Conservation (phyloP, 2,329 filamentous ascomycete genomes). For the Calonectria pseudoturangicola region DNA sequence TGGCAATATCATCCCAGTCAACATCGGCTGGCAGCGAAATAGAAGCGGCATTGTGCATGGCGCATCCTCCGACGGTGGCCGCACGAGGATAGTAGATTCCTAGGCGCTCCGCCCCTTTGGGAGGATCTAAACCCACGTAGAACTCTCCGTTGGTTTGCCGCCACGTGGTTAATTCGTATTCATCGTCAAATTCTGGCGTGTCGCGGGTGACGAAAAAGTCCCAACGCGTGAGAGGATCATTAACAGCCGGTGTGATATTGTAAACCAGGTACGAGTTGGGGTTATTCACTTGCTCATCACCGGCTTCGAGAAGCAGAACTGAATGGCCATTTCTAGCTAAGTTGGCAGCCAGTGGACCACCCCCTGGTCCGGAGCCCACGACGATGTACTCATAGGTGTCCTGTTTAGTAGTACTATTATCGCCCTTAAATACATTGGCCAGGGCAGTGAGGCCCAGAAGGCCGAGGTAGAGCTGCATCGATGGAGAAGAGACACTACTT, state of each 20-base stretch:
- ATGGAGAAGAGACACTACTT: too few species aligned
- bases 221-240: neutral
- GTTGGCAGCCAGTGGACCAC: constrained; percentile 3
- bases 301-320: constrained; percentile 2
- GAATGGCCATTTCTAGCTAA: neutral
- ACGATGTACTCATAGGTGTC: constrained; percentile 11
- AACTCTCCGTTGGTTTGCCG: neutral
- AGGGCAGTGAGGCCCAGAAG: too few species aligned
- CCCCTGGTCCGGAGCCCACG: neutral
- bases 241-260: neutral
- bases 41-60: neutral
- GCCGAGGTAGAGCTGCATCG: too few species aligned
- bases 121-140: neutral
- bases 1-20: constrained; percentile 1
- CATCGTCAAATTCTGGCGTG: neutral
- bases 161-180: neutral
- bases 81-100: neutral
- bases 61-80: constrained; percentile 4
- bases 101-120: neutral
- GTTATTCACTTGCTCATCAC: constrained; percentile 1
- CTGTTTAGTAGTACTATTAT: too few species aligned
- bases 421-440: too few species aligned
- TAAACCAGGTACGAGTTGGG: neutral
- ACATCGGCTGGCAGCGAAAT: neutral
- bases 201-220: constrained; percentile 12